Percentiles rank a stretch among this genome's conserved stretches.
Evolutionary conservation across 202 grass and related monocot species (phyloP).

Genomic region (Schoenoplectus triqueter): DNA sequence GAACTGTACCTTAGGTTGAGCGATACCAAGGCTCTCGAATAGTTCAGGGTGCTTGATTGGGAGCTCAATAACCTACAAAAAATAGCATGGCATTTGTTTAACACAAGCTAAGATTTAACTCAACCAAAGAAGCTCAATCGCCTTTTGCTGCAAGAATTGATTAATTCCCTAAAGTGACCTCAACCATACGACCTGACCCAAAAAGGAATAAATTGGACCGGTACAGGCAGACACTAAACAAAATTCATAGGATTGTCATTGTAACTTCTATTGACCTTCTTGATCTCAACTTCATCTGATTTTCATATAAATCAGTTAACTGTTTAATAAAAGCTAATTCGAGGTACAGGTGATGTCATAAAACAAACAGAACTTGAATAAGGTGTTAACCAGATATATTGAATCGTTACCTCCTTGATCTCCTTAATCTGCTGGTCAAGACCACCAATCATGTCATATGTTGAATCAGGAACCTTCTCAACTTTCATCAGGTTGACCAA

Average conservation of each 20-base stretch:
- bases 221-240: too few species aligned
- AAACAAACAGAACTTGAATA: neutral
- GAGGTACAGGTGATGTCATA: constrained; percentile 2
- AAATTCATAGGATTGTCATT: neutral
- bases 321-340: neutral
- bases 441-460: constrained; percentile 99
- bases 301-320: neutral
- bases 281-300: constrained; percentile 6
- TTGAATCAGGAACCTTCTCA: constrained; percentile 98
- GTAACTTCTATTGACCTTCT: neutral
- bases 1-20: constrained; percentile 82
- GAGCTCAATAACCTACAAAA: constrained; percentile 93
- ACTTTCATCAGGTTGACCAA: constrained; percentile 99
- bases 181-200: neutral
- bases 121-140: constrained; percentile 2
- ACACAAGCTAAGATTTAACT: neutral
- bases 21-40: constrained; percentile 97
- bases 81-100: neutral
- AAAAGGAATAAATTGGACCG: neutral
- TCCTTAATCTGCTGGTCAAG: constrained; percentile 99
- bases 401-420: constrained; percentile 78
- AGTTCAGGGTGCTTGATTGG: constrained; percentile 98
- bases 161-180: neutral
- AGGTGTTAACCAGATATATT: constrained; percentile 19
- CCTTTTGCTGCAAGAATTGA: neutral